Base-by-base conservation (phyloP, 306 rosid species). In the Adenanthera pavonina region DNA sequence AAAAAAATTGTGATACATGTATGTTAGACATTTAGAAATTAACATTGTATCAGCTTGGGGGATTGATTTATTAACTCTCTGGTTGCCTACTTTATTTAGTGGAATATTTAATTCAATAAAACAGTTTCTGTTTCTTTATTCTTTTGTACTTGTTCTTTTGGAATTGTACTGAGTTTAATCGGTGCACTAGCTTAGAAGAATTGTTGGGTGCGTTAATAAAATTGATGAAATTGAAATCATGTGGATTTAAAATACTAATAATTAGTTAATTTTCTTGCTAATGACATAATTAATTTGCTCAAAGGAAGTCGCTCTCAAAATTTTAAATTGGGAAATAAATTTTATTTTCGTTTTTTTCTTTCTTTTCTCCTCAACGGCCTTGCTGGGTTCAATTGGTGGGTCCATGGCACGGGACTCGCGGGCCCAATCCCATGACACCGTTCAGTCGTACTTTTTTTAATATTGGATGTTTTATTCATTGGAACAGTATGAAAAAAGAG, bases 81-180 rank as follows among this genome's bases (percentile, higher is more conserved):
- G 19, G 75, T 44, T 79, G 69, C 87, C 69, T 67, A 49, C 52
- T 79, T 77, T 83, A 71, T 77, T 16, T 52, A 1, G 43, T 80
- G 43, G 38, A 64, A 33, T 83, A 67, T 69, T 81, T 77, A 72
- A 65, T 76, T 83, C 79, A 49, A 15, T 79, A 77, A 52, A 25
- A 6, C 38, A 51, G 56, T 19, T 75, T 41, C 19, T 57, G 61
- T 2, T 40, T 36, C 34, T 49, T 48, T 34, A 10, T 49, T 46
- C 60, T 15, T 8, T 0, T 15, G 51, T 51, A 5, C 5, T 72
- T 11, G 60, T 49, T 10, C 66, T 7, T 80, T 49, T 73, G 17
- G 30, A 13, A 65, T 33, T 20, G 38, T 48, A 36, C 36, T 65
- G 68, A 66, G 17, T 49, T 78, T 43, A 49, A 44, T 20, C 75